Conservation (phyloP, 2,329 filamentous ascomycete species). For the Leptographium lundbergii region DNA sequence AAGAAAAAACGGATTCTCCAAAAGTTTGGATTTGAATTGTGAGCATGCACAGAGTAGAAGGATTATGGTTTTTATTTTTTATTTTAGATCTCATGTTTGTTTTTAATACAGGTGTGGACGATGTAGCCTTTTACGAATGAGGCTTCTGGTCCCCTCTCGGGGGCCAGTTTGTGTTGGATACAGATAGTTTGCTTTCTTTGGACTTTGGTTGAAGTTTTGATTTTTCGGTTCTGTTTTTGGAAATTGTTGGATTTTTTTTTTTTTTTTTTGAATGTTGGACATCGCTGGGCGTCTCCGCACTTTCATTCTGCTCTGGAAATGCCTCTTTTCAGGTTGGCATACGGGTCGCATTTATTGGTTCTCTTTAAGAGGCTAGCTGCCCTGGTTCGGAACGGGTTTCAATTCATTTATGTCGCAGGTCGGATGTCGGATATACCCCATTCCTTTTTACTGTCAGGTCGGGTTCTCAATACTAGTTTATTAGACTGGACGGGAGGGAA, state of each 20-base stretch:
- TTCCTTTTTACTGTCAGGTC: slow-evolving; percentile 2
- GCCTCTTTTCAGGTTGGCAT: neutral
- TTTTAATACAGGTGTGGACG: neutral
- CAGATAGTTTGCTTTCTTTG: neutral
- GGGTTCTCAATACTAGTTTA: neutral
- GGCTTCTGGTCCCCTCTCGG: neutral
- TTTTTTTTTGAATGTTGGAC: neutral
- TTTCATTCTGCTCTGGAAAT: neutral
- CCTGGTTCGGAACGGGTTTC: neutral
- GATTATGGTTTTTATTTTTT: neutral
- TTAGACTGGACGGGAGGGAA: slow-evolving; percentile 1
- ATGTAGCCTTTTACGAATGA: neutral
- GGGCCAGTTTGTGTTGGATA: neutral
- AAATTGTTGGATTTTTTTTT: neutral
- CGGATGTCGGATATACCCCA: slow-evolving; percentile 5
- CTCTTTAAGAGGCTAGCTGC: neutral
- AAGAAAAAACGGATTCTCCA: neutral
- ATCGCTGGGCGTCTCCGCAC: neutral
- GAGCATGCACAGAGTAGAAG: neutral
- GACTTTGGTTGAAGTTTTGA: neutral
- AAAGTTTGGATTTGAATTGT: slow-evolving; percentile 2
- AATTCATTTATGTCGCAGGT: neutral
- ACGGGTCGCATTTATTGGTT: neutral
- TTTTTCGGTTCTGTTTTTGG: neutral
- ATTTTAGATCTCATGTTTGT: neutral